Percentiles rank a stretch among this genome's conserved stretches.
Conservation (phyloP, 164 flowering plant genomes). For the Sextonia rubra region DNA sequence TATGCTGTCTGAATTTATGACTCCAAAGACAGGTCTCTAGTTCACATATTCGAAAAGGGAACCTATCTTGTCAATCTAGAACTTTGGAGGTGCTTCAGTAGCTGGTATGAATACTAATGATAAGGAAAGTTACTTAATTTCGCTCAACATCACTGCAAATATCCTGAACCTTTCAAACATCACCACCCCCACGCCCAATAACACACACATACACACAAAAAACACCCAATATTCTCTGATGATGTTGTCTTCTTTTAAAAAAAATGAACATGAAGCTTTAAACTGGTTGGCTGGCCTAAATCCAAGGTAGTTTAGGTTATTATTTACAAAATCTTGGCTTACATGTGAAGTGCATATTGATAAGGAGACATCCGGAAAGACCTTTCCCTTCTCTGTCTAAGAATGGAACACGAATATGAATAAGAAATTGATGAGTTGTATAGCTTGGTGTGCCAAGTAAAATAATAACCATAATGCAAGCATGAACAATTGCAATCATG, state of each 20-base stretch:
- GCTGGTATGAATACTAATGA: not conserved
- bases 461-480: too few species aligned
- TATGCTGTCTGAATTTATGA: slow-evolving; percentile 67
- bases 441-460: too few species aligned
- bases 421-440: too few species aligned
- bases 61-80: slow-evolving; percentile 64
- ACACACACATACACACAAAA: too few species aligned
- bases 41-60: slow-evolving; percentile 81
- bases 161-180: slow-evolving; percentile 23
- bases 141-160: slow-evolving; percentile 49
- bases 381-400: not conserved
- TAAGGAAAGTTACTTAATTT: slow-evolving; percentile 33
- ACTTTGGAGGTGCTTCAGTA: not conserved
- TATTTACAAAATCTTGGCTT: slow-evolving; percentile 7
- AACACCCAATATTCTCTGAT: too few species aligned
- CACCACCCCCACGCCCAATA: slow-evolving; percentile 7
- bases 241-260: slow-evolving; percentile 9
- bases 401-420: too few species aligned
- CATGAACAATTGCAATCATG: too few species aligned
- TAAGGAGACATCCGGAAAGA: slow-evolving; percentile 16
- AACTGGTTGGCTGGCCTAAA: slow-evolving; percentile 11
- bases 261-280: slow-evolving; percentile 12
- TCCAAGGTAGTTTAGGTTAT: slow-evolving; percentile 1
- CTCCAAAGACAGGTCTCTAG: slow-evolving; percentile 87
- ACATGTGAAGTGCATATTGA: slow-evolving; percentile 20